These are phyloP conservation scores for Agrostemma githago DNA, from an alignment of 148 eudicot genomes.

Conservation along the genomic window DNA sequence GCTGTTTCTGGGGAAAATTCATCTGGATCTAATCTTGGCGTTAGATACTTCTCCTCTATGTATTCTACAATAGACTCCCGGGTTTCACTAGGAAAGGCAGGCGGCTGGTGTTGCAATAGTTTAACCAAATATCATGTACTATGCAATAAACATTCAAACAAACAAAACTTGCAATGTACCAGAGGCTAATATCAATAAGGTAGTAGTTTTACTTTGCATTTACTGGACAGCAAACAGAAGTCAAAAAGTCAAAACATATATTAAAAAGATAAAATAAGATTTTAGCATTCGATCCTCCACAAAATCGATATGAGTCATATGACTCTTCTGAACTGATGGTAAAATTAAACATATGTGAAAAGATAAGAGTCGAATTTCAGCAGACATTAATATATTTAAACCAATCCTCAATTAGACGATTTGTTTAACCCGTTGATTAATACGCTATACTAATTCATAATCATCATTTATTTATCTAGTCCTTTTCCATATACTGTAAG, in stretches of 20 bases:
- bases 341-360: neutral
- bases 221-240: neutral
- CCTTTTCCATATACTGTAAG: neutral
- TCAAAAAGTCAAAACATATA: neutral
- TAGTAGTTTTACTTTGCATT: neutral
- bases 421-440: neutral
- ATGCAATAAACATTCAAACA: neutral
- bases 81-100: slow-evolving; percentile 87
- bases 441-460: neutral
- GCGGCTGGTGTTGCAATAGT: slow-evolving; percentile 54
- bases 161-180: neutral
- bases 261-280: neutral
- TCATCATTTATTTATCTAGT: neutral
- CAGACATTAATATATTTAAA: neutral
- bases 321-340: neutral
- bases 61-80: slow-evolving; percentile 59
- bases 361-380: neutral
- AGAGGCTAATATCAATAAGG: neutral
- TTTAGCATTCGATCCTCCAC: neutral
- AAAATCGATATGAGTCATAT: neutral
- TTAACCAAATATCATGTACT: neutral
- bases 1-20: slow-evolving; percentile 79
- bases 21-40: slow-evolving; percentile 79
- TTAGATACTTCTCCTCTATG: slow-evolving; percentile 69
- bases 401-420: no score